Base-by-base conservation (phyloP, 1,139 yeast genomes). In the Tardiomyces blankii region DNA sequence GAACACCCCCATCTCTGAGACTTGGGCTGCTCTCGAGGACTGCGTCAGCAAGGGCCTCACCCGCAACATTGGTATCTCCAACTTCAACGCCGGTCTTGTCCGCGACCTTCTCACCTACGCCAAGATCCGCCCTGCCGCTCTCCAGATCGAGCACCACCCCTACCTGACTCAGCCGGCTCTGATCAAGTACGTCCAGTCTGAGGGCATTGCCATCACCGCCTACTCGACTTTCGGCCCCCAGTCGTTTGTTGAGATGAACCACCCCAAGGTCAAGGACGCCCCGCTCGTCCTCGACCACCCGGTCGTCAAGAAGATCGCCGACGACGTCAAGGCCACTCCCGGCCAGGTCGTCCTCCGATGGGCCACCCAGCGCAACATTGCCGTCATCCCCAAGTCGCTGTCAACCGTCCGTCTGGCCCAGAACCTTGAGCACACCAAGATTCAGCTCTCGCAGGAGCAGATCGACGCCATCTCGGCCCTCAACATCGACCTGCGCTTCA, bases 141-240 rank as follows among this genome's bases (percentile, higher is more conserved):
- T 81, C 63, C 95, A 86, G 66, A 73, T 82, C 48, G 95, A 86
- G 66, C 65, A 79, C 46, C 94, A 85, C 61, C 95, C 95, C 46
- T 73, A 73, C 56, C 70, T 84, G 47, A 88, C 89, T 41, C 93
- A 84, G 62, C 69, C 64, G 40, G 82, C 82, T 50, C 69, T 85
- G 51, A 62, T 76, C 47, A 74, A 74, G 38, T 82, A 63, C 61
- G 70, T 77, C 60, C 67, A 73, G 50, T 59, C 68, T 21, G 68
- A 83, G 52, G 74, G 72, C 23, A 82, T 86, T 52, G 60, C 73
- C 23, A 61, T 80, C 46, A 85, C 84, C 62, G 89, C 91, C 39
- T 86, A 82, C 64, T 80, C 88, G 35, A 95, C 95, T 49, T 73
- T 86, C 55, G 94, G 91, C 18, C 51, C 65, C 67, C 95, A 86